Evolutionary conservation across 2,329 filamentous ascomycete genomes (phyloP).

Genomic region (Colletotrichum eremochloae): DNA sequence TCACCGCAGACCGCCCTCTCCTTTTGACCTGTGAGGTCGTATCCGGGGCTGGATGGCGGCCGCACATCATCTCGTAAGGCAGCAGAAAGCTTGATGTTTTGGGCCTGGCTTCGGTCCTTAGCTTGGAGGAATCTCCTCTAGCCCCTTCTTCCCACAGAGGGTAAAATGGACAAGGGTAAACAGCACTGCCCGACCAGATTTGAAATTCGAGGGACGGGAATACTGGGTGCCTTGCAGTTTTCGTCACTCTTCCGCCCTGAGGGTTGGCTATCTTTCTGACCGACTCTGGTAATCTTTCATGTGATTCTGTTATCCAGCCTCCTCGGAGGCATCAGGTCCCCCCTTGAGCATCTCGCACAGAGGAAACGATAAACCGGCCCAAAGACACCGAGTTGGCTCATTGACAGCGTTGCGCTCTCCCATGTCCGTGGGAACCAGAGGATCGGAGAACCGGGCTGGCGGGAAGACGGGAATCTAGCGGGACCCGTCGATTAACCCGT

Average conservation of each 20-base stretch:
- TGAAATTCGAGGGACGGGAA: too few species aligned
- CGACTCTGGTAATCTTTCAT: neutral
- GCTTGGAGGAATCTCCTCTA: neutral
- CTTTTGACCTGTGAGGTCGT: neutral
- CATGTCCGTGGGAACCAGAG: neutral
- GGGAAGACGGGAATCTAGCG: slow-evolving; percentile 40
- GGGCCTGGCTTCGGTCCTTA: neutral
- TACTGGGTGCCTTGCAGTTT: neutral
- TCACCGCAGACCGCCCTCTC: neutral
- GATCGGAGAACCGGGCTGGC: neutral
- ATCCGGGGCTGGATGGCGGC: neutral
- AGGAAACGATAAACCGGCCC: neutral
- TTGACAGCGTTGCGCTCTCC: neutral
- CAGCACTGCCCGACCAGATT: too few species aligned
- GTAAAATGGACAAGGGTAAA: too few species aligned
- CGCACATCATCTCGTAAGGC: neutral
- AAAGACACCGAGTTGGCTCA: too few species aligned
- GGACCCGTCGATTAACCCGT: slow-evolving; percentile 37
- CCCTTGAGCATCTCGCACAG: neutral
- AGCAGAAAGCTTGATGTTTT: neutral
- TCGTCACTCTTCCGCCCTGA: neutral
- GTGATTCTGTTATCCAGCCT: neutral
- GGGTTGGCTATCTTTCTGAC: neutral
- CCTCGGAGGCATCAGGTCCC: neutral
- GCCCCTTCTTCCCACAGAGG: neutral